Base-by-base conservation (phyloP, 140 eudicot species). In the Cichorium intybus region DNA sequence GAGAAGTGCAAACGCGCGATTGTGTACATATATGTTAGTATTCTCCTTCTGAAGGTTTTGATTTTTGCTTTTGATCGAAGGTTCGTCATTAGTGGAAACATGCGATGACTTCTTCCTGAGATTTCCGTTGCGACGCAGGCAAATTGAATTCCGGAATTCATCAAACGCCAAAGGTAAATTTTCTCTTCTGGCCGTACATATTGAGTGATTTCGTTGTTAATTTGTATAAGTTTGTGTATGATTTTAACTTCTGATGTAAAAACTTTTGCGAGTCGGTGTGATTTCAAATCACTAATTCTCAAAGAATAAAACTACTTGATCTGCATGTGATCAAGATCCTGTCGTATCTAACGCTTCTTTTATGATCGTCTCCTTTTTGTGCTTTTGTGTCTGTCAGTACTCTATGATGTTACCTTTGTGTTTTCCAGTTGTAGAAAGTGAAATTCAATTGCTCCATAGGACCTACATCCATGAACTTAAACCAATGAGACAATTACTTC, bases 121-220 rank as follows among this genome's bases (percentile, higher is more conserved):
- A 77, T 62, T 60, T 37, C 72, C 68, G 69, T 73, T 49, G 34
- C 35, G 53, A 61, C 37, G 56, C 20, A 24, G 45, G 21, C 63
- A 52, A 39, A 60, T 45, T 69, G 43, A 69, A 22, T 24, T 64
- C 23, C 15, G 21, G 24, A 20, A 57, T 39, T 33, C 43, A 9
- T 61, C 66, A 68, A 66, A 10, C 26, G 53, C 6, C 3, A 62
- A 80, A 66, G 85, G 78, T 80, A 55, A 80, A 26, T 37, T 22
- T 60, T 5, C 20, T 23, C 41, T 37, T 22, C 45, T 60, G 46
- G 22, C 43, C 28, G 4, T 67, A 39, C 18, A 37, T 37, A 41
- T 34, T 53, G 39, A 53, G 10, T 66, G 39, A 53, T 5, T 66
- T 53, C 28, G 3, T 47, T 15, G 23, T 53, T 54, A 26, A 15